These are phyloP conservation scores for Magnolia kwangsiensis DNA, from an alignment of 164 flowering plant genomes.

Conservation along the genomic window DNA sequence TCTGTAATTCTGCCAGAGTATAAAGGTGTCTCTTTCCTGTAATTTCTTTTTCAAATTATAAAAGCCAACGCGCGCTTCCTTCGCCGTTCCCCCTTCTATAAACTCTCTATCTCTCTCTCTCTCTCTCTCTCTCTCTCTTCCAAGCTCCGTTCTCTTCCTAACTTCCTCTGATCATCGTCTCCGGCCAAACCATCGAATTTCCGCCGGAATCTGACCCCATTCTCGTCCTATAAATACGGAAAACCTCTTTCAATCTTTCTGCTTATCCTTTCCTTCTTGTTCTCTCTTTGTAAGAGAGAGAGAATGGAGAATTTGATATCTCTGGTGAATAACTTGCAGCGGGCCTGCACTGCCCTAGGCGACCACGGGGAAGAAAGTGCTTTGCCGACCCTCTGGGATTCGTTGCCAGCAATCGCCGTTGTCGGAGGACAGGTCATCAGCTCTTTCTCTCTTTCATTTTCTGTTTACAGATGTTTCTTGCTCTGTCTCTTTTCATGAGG, in stretches of 20 bases:
- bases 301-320: conserved; percentile 75
- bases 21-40: no score
- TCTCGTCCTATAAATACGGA: not conserved
- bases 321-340: conserved; percentile 78
- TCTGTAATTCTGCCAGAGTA: no score
- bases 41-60: no score
- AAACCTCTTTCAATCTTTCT: not conserved
- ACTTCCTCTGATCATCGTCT: not conserved
- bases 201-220: not conserved
- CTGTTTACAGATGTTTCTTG: not conserved
- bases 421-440: conserved; percentile 90
- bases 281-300: not conserved
- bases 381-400: conserved; percentile 92
- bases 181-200: no score
- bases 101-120: conserved; percentile 5
- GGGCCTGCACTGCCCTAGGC: conserved; percentile 92
- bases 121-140: conserved; percentile 2
- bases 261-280: not conserved
- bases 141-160: conserved; percentile 1
- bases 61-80: not conserved
- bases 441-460: not conserved
- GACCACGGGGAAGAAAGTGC: conserved; percentile 84
- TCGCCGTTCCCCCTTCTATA: not conserved
- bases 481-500: not conserved
- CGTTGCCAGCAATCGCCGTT: conserved; percentile 89